Evolutionary conservation across 2,329 filamentous ascomycete species (phyloP), one percentile per base, ranked within the genome.

Genomic region (Colletotrichum camelliae): DNA sequence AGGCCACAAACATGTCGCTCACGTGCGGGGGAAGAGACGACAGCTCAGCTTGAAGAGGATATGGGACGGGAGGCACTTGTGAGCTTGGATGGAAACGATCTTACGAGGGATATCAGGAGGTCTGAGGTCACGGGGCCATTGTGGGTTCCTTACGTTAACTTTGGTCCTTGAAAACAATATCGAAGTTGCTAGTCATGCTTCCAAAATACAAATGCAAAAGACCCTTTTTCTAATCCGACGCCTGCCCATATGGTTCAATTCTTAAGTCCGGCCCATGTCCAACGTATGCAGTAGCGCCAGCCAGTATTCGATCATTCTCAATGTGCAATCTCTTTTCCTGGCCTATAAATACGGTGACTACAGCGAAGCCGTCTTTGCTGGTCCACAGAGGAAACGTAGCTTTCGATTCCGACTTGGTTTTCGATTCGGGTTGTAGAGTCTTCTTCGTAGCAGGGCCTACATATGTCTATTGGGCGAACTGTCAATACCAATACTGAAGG

Each of bases 1-100:
- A n/a, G 3, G 0, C 1, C 39, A 12, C 1, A 48, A 6, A 48
- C 0, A n/a, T n/a, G 0, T 8, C 18, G 39, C 0, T 48, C 39
- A 12, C 0, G 0, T 1, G 39, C n/a, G 18, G 39, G 9, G 9
- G 31, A 9, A 33, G 31, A 33, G 9, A 12, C 9, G 9, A 12
- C 10, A 10, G 3, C 9, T 35, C 33, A 35, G 1, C 33, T 13
- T 4, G 33, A 35, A 12, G 12, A 13, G 9, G 33, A 13, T 1
- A 9, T 3, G 9, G 33, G 33, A 35, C 15, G 15, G 6, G 35
- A 18, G 15, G 15, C 37, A 39, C 16, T 1, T 8, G 15, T 48
- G 0, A 48, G 1, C 6, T 48, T 48, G 1, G 18, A 0, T 1
- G 43, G n/a, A 13, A 21, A 12, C 6, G 5, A 0, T 13, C 43